These are phyloP conservation scores for Neurospora sp. DNA, from an alignment of 495 filamentous ascomycete genomes.

Conservation along the genomic window DNA sequence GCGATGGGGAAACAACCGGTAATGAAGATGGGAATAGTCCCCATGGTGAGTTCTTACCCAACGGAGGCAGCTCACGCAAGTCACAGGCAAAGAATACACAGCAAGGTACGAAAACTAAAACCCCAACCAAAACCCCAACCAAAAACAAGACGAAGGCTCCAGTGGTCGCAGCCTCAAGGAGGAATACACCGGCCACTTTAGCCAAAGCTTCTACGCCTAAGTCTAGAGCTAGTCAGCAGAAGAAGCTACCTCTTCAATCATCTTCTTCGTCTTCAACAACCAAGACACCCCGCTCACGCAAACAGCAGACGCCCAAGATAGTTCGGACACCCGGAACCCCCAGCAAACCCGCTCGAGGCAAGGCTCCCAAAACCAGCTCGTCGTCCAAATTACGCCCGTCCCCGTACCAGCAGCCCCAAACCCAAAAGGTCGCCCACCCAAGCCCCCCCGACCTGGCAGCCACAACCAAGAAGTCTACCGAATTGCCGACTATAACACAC, in stretches of 20 bases:
- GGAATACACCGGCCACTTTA: background rate
- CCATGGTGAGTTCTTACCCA: conserved; percentile 10
- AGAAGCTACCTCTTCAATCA: background rate
- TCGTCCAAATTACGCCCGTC: background rate
- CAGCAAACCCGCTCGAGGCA: background rate
- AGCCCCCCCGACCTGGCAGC: conserved; percentile 10
- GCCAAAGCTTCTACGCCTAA: background rate
- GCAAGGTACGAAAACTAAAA: background rate
- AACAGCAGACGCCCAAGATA: conserved; percentile 2
- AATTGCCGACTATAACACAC: background rate
- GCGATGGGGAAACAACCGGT: conserved; percentile 16
- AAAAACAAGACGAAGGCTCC: background rate
- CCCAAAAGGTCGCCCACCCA: background rate
- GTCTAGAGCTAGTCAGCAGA: background rate
- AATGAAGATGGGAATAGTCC: conserved; percentile 12
- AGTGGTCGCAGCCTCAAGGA: background rate
- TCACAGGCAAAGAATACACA: conserved; percentile 1
- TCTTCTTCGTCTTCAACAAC: background rate
- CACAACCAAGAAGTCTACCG: background rate
- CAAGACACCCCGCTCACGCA: conserved; percentile 9
- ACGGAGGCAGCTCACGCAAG: conserved; percentile 3
- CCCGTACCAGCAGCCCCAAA: background rate
- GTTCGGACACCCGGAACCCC: background rate
- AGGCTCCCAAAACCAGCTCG: background rate
- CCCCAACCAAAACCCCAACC: background rate